A percentile compares a stretch with the other conserved stretches of the same genome.
Evolutionary conservation across 169 alveolate genomes (phyloP).

Genomic region (Plasmodium gaboni): DNA sequence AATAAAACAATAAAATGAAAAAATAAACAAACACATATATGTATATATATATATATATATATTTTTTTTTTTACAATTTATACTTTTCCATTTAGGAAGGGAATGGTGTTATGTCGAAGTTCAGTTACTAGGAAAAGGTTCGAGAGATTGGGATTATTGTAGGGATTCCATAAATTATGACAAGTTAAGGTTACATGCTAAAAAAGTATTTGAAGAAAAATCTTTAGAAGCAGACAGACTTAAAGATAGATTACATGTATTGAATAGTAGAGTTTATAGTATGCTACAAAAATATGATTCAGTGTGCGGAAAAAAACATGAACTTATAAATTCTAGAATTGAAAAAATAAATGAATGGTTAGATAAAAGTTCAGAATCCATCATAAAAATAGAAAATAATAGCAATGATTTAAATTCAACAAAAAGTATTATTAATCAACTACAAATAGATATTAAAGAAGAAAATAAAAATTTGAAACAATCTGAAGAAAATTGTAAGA

Average conservation of each 20-base stretch:
- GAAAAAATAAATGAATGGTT: slow-evolving; percentile 79
- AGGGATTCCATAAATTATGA: slow-evolving; percentile 86
- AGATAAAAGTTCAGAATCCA: slow-evolving; percentile 80
- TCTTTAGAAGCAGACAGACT: slow-evolving; percentile 60
- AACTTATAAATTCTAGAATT: slow-evolving; percentile 24
- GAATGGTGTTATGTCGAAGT: slow-evolving; percentile 94
- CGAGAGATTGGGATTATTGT: slow-evolving; percentile 90
- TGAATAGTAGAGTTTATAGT: slow-evolving; percentile 20
- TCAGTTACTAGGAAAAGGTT: slow-evolving; percentile 89
- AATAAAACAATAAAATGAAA: neutral
- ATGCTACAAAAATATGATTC: slow-evolving; percentile 38
- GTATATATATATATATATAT: neutral
- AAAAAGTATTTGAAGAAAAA: slow-evolving; percentile 76
- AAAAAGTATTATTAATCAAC: slow-evolving; percentile 81
- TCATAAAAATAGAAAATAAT: slow-evolving; percentile 80
- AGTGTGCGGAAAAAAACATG: slow-evolving; percentile 48
- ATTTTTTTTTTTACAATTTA: neutral
- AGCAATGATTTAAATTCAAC: slow-evolving; percentile 53
- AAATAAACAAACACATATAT: neutral
- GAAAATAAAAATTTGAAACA: slow-evolving; percentile 75
- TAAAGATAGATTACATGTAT: slow-evolving; percentile 26
- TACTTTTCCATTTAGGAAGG: slow-evolving; percentile 74
- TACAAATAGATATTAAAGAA: slow-evolving; percentile 81
- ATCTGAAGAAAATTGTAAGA: slow-evolving; percentile 83
- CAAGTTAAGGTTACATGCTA: slow-evolving; percentile 78